These are phyloP conservation scores for Solanum virginianum DNA, from an alignment of 257 asterid genomes.

Conservation along the genomic window DNA sequence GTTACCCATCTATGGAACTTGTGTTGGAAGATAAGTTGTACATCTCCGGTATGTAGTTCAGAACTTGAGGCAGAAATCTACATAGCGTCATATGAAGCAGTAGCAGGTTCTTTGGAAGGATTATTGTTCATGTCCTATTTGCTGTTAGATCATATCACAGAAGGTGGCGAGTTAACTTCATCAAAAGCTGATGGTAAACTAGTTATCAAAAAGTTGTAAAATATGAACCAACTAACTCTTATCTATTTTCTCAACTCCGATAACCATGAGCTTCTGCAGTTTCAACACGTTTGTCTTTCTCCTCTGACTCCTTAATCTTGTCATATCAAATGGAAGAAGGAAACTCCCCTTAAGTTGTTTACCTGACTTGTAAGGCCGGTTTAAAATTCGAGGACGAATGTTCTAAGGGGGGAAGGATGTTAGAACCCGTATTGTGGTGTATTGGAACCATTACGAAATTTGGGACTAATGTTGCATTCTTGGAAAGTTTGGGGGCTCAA, in stretches of 20 bases:
- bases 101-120: constrained; percentile 47
- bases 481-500: too few species aligned
- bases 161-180: constrained; percentile 15
- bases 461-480: too few species aligned
- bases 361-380: too few species aligned
- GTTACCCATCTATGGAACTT: constrained; percentile 58
- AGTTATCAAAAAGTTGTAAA: neutral
- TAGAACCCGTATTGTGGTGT: too few species aligned
- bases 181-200: constrained; percentile 23
- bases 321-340: neutral
- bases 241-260: constrained; percentile 4
- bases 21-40: constrained; percentile 58
- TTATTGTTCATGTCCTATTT: constrained; percentile 37
- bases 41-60: constrained; percentile 41
- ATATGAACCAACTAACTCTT: neutral
- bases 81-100: constrained; percentile 73
- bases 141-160: constrained; percentile 29
- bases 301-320: constrained; percentile 15
- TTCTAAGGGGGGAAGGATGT: too few species aligned
- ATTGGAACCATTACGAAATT: too few species aligned
- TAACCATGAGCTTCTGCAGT: constrained; percentile 50
- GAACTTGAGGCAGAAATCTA: constrained; percentile 74
- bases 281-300: constrained; percentile 57
- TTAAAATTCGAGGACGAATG: too few species aligned
- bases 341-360: too few species aligned